Percentiles rank a stretch among this genome's conserved stretches.
Evolutionary conservation across 1,284 basidiomycete species (phyloP).

Genomic region (Cystobasidium pallidum): DNA sequence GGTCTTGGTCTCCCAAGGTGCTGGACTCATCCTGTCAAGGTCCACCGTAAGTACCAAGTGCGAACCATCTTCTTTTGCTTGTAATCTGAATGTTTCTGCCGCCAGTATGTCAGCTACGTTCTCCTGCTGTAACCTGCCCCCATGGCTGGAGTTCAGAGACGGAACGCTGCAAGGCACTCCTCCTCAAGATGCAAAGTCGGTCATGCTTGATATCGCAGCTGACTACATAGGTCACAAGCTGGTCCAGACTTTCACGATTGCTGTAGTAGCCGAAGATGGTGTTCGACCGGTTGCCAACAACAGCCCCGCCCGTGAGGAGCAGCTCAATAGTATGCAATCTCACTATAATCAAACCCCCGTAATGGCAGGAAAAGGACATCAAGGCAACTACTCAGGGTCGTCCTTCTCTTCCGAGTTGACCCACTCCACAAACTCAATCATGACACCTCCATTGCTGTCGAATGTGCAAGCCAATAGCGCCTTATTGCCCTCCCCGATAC

Average conservation of each 20-base stretch:
- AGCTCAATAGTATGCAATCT: not conserved
- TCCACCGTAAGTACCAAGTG: slow-evolving; percentile 44
- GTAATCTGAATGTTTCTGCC: not conserved
- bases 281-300: slow-evolving; percentile 23
- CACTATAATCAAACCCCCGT: slow-evolving; percentile 1
- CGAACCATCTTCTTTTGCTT: not conserved
- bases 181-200: slow-evolving; percentile 32
- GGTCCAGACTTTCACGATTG: slow-evolving; percentile 40
- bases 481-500: slow-evolving; percentile 29
- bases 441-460: slow-evolving; percentile 16
- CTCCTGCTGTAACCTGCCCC: slow-evolving; percentile 55
- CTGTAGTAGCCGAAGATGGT: slow-evolving; percentile 39
- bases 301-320: slow-evolving; percentile 8
- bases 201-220: slow-evolving; percentile 33
- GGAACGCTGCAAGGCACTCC: slow-evolving; percentile 24
- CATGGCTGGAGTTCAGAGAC: slow-evolving; percentile 57
- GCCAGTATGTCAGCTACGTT: slow-evolving; percentile 57
- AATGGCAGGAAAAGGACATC: slow-evolving; percentile 4
- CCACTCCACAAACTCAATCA: slow-evolving; percentile 17
- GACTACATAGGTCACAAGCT: slow-evolving; percentile 31
- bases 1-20: slow-evolving; percentile 90
- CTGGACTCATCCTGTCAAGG: slow-evolving; percentile 84
- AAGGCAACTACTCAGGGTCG: slow-evolving; percentile 29
- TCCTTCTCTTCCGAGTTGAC: slow-evolving; percentile 31
- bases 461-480: not conserved